Base-by-base conservation (phyloP, 495 filamentous ascomycete species). In the Penicillium arizonense region DNA sequence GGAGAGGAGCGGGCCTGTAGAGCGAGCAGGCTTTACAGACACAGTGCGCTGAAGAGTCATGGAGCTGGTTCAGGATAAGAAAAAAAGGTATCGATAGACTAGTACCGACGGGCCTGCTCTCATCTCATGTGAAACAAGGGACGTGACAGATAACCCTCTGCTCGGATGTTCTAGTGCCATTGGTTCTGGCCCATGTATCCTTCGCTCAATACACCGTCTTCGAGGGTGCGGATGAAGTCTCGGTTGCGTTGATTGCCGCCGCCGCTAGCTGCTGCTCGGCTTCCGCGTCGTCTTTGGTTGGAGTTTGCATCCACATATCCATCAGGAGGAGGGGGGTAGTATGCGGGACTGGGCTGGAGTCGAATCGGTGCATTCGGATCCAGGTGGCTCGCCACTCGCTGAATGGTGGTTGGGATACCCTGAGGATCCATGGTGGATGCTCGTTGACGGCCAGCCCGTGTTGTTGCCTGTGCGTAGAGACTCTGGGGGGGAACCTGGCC, bases 391-490 rank as follows among this genome's bases (percentile, higher is more conserved):
- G 92, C 92, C n/a, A 97, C 94, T 51, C 95, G 77, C 65, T 99
- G 95, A 47, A 99, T 91, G 1, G 91, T 85, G 9, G 89, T 82
- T 0, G 95, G 95, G 47, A 99, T 93, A 6, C 94, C 93, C 60
- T 95, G 88, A 53, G 91, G 89, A 63, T 97, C 93, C 85, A 97
- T 90, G 7, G 95, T 99, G 33, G 92, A 91, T 11, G 95, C 93
- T 48, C 95, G 85, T 72, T 96, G 93, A 20, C 95, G 83, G 30
- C 85, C 90, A 35, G 87, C 86, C 50, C 90, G 79, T 39, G 87
- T 86, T 12, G 88, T 88, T 36, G 90, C 89, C 74, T 96, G 94
- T 3, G 89, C 81, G 58, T 96, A 97, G 33, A 97, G 78, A 58
- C 85, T 92, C 53, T 82, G 75, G 20, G 56, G 44, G 5, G 89